A percentile compares a stretch with the other conserved stretches of the same genome.
phyloP scores from a whole-genome alignment of 2,329 filamentous ascomycete genomes.

The Leptographium procerum region DNA sequence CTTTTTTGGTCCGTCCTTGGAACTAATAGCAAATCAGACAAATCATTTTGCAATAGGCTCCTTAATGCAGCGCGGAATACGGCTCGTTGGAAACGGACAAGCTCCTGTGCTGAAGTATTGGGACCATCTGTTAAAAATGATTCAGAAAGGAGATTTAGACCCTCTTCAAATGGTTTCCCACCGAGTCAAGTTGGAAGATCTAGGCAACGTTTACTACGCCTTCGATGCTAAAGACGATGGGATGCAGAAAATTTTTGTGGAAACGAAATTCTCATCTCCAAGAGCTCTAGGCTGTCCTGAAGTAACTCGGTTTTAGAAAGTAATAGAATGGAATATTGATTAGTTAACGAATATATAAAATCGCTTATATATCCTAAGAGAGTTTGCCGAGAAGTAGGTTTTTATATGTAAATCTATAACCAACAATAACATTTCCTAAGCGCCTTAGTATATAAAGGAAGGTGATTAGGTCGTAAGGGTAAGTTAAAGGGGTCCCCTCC shows the following conservation, averaged over 20 bases:
- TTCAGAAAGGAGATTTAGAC: constrained; percentile 58
- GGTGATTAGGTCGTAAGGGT: too few species aligned
- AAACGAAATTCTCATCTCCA: constrained; percentile 46
- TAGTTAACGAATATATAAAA: too few species aligned
- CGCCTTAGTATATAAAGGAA: too few species aligned
- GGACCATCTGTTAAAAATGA: constrained; percentile 59
- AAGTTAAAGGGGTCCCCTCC: too few species aligned
- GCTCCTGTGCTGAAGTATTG: constrained; percentile 75
- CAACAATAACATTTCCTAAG: too few species aligned
- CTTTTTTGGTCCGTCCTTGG: not conserved
- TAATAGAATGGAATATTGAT: too few species aligned
- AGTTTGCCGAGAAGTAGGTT: too few species aligned
- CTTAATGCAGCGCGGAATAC: constrained; percentile 77
- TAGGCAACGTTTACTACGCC: constrained; percentile 52
- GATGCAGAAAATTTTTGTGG: constrained; percentile 71
- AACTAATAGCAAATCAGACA: constrained; percentile 32
- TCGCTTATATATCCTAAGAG: too few species aligned
- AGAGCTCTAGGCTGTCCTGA: constrained; percentile 29
- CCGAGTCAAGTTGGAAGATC: constrained; percentile 23
- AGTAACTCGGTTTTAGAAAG: not conserved
- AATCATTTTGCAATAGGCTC: constrained; percentile 78
- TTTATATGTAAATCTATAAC: too few species aligned
- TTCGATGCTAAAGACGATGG: constrained; percentile 52
- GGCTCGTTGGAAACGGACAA: constrained; percentile 57
- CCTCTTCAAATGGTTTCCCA: constrained; percentile 30